Evolutionary conservation across 768 basidiomycete species (phyloP).

Genomic region (Panaeolus cyanescens): DNA sequence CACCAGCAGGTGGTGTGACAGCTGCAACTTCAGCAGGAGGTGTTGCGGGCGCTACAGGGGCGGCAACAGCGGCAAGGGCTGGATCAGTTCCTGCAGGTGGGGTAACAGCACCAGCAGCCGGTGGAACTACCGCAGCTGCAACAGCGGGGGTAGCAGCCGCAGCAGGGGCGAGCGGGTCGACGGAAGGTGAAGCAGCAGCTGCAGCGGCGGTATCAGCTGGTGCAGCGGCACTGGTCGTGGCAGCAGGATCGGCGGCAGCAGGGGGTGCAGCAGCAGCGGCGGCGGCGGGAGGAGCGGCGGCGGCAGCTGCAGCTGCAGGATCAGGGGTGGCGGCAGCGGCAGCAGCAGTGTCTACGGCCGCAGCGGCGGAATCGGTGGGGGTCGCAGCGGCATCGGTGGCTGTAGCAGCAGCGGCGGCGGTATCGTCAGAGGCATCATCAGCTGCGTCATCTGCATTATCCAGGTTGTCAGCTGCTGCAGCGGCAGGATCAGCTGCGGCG

Average conservation of each 20-base stretch:
- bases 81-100: background rate
- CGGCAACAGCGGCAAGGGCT: background rate
- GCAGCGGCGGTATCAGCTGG: background rate
- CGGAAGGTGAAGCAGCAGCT: background rate
- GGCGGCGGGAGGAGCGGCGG: background rate
- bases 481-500: background rate
- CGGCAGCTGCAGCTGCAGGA: background rate
- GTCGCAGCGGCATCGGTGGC: background rate
- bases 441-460: slow-evolving; percentile 6
- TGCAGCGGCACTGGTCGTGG: background rate
- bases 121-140: background rate
- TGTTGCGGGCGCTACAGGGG: background rate
- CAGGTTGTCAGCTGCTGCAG: slow-evolving; percentile 4
- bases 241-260: background rate
- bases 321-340: background rate
- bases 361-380: background rate
- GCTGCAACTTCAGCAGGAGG: background rate
- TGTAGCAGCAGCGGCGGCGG: slow-evolving; percentile 1
- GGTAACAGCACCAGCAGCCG: background rate
- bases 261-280: background rate
- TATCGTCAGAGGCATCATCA: slow-evolving; percentile 4
- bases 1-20: background rate
- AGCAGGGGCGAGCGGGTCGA: too few relatives aligned
- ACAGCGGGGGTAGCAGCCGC: background rate
- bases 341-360: background rate